Evolutionary conservation across 208 protist genomes (phyloP).

Genomic region (Trypanosomatidae sp.): DNA sequence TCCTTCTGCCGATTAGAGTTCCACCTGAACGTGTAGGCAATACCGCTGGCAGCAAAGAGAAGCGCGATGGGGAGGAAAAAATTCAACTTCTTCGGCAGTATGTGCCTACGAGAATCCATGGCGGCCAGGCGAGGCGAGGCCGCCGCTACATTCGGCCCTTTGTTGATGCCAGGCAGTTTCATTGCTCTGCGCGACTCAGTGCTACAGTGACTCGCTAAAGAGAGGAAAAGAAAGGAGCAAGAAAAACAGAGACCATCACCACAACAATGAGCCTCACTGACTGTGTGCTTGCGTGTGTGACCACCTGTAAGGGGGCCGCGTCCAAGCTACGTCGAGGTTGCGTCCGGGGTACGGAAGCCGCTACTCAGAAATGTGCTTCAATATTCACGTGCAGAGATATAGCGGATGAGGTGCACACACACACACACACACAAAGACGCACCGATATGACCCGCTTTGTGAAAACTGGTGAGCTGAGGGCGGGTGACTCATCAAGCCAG

Average conservation of each 20-base stretch:
- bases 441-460: neutral
- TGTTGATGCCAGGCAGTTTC: conserved; percentile 28
- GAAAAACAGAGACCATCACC: neutral
- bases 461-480: neutral
- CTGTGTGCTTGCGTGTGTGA: neutral
- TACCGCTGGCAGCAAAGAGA: conserved; percentile 59
- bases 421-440: neutral
- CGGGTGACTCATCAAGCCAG: neutral
- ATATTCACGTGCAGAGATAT: neutral
- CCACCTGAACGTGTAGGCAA: conserved; percentile 73
- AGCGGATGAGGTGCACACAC: neutral
- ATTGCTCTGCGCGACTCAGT: conserved; percentile 4
- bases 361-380: neutral
- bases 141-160: conserved; percentile 20
- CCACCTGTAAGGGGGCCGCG: neutral
- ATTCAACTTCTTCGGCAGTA: conserved; percentile 15
- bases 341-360: neutral
- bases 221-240: conserved; percentile 6
- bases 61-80: conserved; percentile 59
- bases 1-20: conserved; percentile 63
- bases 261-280: neutral
- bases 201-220: neutral
- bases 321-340: neutral
- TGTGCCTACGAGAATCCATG: conserved; percentile 6
- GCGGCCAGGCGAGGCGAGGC: conserved; percentile 31